phyloP scores from a whole-genome alignment of 2,329 filamentous ascomycete genomes.

The Pseudogymnoascus verrucosus region DNA sequence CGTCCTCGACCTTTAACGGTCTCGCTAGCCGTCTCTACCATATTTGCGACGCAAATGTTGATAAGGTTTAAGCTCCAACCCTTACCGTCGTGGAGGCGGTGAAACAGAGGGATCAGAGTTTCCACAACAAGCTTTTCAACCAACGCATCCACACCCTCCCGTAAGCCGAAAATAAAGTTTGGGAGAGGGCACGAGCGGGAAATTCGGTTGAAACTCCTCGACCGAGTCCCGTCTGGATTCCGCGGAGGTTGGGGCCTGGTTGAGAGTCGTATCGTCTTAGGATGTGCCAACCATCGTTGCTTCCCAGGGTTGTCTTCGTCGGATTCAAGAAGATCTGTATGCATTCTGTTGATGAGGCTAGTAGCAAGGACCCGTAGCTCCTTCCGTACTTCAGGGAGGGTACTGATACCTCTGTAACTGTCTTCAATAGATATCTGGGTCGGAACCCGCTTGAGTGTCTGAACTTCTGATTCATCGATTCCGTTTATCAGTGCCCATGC shows the following conservation, averaged over 20 bases:
- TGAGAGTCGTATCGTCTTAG: slow-evolving; percentile 72
- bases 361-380: slow-evolving; percentile 61
- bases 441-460: slow-evolving; percentile 62
- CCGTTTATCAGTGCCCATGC: slow-evolving; percentile 78
- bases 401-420: slow-evolving; percentile 69
- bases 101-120: slow-evolving; percentile 62
- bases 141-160: slow-evolving; percentile 48
- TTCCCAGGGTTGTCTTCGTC: slow-evolving; percentile 16
- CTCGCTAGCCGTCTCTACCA: slow-evolving; percentile 48
- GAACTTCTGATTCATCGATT: slow-evolving; percentile 67
- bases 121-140: slow-evolving; percentile 65
- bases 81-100: slow-evolving; percentile 55
- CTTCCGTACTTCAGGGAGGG: slow-evolving; percentile 51
- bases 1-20: slow-evolving; percentile 49
- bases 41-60: slow-evolving; percentile 83
- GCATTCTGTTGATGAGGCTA: slow-evolving; percentile 71
- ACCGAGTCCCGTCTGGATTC: slow-evolving; percentile 44
- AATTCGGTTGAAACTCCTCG: slow-evolving; percentile 57
- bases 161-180: slow-evolving; percentile 60
- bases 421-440: slow-evolving; percentile 93
- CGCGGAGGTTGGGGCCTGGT: slow-evolving; percentile 55
- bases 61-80: slow-evolving; percentile 77
- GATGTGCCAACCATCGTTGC: slow-evolving; percentile 67
- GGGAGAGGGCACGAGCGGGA: slow-evolving; percentile 72
- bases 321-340: slow-evolving; percentile 58